Base-by-base conservation (phyloP, 2,329 filamentous ascomycete species). In the Zasmidium citrigriseum region DNA sequence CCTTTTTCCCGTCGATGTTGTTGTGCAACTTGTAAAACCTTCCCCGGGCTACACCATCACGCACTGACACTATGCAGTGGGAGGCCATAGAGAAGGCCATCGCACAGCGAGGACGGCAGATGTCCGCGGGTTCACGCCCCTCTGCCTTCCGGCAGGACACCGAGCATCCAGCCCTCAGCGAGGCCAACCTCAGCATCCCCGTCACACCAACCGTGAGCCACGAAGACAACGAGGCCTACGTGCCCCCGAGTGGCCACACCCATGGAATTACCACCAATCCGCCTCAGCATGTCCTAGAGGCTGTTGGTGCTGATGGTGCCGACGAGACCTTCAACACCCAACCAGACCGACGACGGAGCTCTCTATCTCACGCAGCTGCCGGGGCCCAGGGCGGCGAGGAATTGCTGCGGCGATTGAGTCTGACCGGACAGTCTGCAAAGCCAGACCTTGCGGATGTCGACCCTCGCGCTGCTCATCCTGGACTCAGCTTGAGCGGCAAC, bases 401-500 rank as follows among this genome's bases (percentile, higher is more conserved):
- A 34, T 68, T 85, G 38, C 70, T 85, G 46, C 78, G 79, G 52
- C 80, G 81, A n/a, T 67, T 85, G 61, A 84, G 82, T 65, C 70
- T 83, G 22, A 68, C 75, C 55, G 70, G 75, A 65, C 54, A 63
- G 64, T 64, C 64, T 18, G 68, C 71, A 2, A 72, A 72, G 51
- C 67, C 70, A 9, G 74, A 79, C 46, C 70, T 76, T 34, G 74
- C 77, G n/a, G 77, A 81, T 56, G 65, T 80, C 20, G 82, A 86
- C 63, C 83, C 84, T 23, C 77, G 79, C 50, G 75, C 78, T 49
- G 80, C 83, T 29, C 80, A 87, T 67, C 82, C 84, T 5, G 79
- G 77, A 14, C 75, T 89, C 24, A 79, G 81, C 46, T 76, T 88
- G 51, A 86, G 82, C 58, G 86, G 86, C 18, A 80, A 82, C 58